Conservation (phyloP, 2,329 filamentous ascomycete species). For the Colletotrichum tropicale region DNA sequence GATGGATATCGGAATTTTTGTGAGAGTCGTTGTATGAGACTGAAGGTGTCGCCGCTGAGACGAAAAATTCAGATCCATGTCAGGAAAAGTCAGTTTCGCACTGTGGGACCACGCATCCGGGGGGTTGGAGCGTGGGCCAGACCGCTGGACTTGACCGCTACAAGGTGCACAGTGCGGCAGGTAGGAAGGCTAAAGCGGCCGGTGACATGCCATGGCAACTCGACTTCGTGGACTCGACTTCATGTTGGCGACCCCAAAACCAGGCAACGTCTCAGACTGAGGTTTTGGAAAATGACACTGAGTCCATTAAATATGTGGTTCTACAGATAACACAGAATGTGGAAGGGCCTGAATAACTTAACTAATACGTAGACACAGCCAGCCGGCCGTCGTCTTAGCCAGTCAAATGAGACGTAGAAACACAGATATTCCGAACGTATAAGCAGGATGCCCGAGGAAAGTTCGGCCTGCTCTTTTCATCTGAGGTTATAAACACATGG, state of each 20-base stretch:
- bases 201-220: neutral
- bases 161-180: neutral
- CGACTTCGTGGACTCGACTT: neutral
- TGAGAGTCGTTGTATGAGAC: neutral
- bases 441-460: neutral
- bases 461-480: neutral
- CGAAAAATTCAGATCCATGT: constrained; percentile 4
- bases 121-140: neutral
- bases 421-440: neutral
- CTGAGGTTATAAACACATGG: neutral
- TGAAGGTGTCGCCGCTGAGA: neutral
- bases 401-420: neutral
- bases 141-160: neutral
- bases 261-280: no score
- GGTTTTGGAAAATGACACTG: no score
- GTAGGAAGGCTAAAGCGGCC: neutral
- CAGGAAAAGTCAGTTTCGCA: constrained; percentile 4
- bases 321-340: no score
- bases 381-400: neutral
- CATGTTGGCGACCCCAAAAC: neutral
- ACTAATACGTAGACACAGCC: no score
- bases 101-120: neutral
- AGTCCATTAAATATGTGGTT: no score
- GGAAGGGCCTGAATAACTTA: no score
- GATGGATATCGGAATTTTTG: neutral